Percentiles rank a stretch among this genome's conserved stretches.
These are phyloP conservation scores for Starmerella floris DNA, from an alignment of 805 yeast species.

Conservation along the genomic window DNA sequence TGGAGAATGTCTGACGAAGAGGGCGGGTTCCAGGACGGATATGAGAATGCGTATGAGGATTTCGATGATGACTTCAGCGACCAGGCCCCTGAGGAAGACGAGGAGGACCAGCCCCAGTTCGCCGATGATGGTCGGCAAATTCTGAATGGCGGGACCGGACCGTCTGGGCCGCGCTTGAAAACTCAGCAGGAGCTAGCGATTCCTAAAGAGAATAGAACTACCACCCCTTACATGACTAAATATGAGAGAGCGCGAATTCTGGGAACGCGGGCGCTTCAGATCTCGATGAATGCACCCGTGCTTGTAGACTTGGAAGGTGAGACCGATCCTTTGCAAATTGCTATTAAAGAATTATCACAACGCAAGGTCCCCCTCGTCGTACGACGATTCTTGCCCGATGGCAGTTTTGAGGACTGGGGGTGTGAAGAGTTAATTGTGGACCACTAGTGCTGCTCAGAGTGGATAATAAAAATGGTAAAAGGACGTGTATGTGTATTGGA, in stretches of 20 bases:
- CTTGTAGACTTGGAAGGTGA: slow-evolving; percentile 97
- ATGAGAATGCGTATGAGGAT: slow-evolving; percentile 57
- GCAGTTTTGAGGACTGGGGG: slow-evolving; percentile 97
- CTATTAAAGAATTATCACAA: slow-evolving; percentile 91
- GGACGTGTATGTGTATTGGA: neutral
- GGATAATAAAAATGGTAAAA: neutral
- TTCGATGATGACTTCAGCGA: slow-evolving; percentile 67
- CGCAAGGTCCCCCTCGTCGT: slow-evolving; percentile 90
- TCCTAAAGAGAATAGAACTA: slow-evolving; percentile 73
- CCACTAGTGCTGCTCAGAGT: neutral
- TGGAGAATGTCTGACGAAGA: slow-evolving; percentile 33
- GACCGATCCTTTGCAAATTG: slow-evolving; percentile 95
- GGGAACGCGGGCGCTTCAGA: slow-evolving; percentile 95
- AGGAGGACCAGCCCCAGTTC: slow-evolving; percentile 26
- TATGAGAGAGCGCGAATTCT: slow-evolving; percentile 95
- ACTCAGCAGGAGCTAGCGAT: slow-evolving; percentile 72
- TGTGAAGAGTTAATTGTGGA: slow-evolving; percentile 74
- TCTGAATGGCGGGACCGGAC: slow-evolving; percentile 43
- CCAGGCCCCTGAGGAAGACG: slow-evolving; percentile 42
- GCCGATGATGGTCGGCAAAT: slow-evolving; percentile 63
- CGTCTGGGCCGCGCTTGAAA: slow-evolving; percentile 37
- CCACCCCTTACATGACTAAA: slow-evolving; percentile 98
- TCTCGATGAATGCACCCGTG: slow-evolving; percentile 96
- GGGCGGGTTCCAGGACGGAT: slow-evolving; percentile 40
- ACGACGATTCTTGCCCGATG: slow-evolving; percentile 93